Base-by-base conservation (phyloP, 192 early-diverging fungal species). In the Linnemannia elongata region DNA sequence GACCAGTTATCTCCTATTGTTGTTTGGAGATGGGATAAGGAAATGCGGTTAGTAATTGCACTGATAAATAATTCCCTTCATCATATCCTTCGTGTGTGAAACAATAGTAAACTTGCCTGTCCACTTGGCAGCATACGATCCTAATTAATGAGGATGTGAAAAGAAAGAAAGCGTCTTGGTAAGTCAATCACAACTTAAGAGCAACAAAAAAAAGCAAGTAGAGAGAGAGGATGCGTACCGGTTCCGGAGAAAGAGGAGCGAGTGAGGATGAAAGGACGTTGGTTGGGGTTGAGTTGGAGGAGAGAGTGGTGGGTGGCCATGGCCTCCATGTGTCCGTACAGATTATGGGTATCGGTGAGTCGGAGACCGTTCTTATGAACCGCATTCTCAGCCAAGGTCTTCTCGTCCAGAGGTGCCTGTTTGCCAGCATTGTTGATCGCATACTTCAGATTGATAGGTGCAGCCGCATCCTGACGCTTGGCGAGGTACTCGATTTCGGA, bases 171-270 rank as follows among this genome's bases (percentile, higher is more conserved):
- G 2, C 8, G 35, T 35, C n/a, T 36, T 27, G 35, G 60, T 6
- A 66, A 33, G 12, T 30, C 27, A 33, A 10, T 35, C 3, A 1
- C 15, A 24, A 6, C 42, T 17, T 20, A 15, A 1, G n/a, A 77
- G 39, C 60, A 41, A 44, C 57, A 30, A 88, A 41, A 76, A 9
- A 7, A 74, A 24, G 9, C n/a, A 74, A 6, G 7, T 3, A 27
- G 30, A 33, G 5, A 6, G 9, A n/a, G 5, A 55, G 18, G 13
- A 13, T 39, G 38, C 44, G 78, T 90, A 44, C 94, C 95, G 0
- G 91, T 93, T 39, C 94, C 93, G 18, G 91, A 87, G 82, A 95
- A 95, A 3, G 92, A 91, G 24, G 94, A 93, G 30, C 93, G 88
- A 33, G 92, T 92, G 8, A 95, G 83, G 39, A 95, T 75, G 77